Base-by-base conservation (phyloP, 805 yeast species). In the Yamadazyma insecticola region DNA sequence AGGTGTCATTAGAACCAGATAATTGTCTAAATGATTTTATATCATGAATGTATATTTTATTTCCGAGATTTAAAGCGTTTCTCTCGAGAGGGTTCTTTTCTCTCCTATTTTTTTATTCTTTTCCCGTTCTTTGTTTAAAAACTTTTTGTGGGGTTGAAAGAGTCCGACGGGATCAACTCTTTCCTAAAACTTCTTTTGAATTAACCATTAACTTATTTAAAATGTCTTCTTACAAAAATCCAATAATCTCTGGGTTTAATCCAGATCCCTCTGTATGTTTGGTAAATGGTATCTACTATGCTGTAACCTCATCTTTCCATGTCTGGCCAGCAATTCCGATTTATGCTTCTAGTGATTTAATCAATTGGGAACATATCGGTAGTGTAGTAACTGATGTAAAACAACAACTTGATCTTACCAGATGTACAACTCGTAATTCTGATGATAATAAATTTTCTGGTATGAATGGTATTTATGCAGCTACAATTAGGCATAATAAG, bases 1-100 rank as follows among this genome's bases (percentile, higher is more conserved):
- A 13, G 99, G 99, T 58, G 84, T 92, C 35, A 89, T 92, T 51
- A 81, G 96, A 57, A 87, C 95, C 19, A 80, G 95, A 54, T 81
- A 55, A 27, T 25, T 16, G 6, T 11, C 5, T 14, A 14, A 12
- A 8, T 19, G 21, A 19, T 7, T n/a, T n/a, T n/a, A n/a, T n/a
- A n/a, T n/a, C n/a, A n/a, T n/a, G n/a, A n/a, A n/a, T n/a, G n/a
- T n/a, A n/a, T n/a, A n/a, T n/a, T n/a, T n/a, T n/a, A n/a, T n/a
- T n/a, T n/a, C n/a, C n/a, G n/a, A n/a, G n/a, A n/a, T n/a, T n/a
- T n/a, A n/a, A n/a, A n/a, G n/a, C n/a, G n/a, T n/a, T n/a, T n/a
- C n/a, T n/a, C n/a, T n/a, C n/a, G n/a, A n/a, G n/a, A n/a, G n/a
- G n/a, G n/a, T n/a, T n/a, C n/a, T n/a, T n/a, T n/a, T n/a, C n/a